Evolutionary conservation across 1,284 basidiomycete species (phyloP).

Genomic region (Apiotrichum veenhuisii): DNA sequence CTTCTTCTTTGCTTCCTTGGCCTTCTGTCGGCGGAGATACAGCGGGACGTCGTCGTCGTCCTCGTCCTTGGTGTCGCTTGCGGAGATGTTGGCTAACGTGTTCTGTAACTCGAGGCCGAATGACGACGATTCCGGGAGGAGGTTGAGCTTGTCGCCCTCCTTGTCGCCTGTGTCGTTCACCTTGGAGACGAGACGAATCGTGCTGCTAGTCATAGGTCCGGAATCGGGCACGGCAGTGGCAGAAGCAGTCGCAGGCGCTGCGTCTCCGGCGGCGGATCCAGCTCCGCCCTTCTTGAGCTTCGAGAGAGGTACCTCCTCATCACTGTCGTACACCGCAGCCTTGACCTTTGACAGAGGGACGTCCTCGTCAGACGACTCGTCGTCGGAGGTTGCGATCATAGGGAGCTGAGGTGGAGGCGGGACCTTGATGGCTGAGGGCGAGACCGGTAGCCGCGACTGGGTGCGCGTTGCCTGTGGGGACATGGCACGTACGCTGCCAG

Average conservation of each 20-base stretch:
- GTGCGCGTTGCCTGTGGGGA: constrained; percentile 5
- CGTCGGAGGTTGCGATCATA: not conserved
- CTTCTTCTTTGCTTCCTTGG: not conserved
- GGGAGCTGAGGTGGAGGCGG: not conserved
- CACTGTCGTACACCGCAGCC: constrained; percentile 27
- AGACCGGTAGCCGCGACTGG: not conserved
- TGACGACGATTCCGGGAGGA: not conserved
- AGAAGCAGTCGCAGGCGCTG: too few species aligned
- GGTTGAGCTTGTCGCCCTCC: not conserved
- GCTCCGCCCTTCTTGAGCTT: constrained; percentile 12
- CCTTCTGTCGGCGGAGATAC: constrained; percentile 10
- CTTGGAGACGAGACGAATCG: not conserved
- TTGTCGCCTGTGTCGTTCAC: not conserved
- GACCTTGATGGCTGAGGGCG: constrained; percentile 1
- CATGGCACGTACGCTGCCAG: not conserved
- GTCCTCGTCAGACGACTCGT: constrained; percentile 26
- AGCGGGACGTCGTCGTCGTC: constrained; percentile 37
- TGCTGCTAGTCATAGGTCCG: not conserved
- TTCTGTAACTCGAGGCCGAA: not conserved
- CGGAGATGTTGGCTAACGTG: not conserved
- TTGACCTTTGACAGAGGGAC: constrained; percentile 28
- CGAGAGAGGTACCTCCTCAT: constrained; percentile 44
- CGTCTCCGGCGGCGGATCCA: too few species aligned
- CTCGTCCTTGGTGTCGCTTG: constrained; percentile 6
- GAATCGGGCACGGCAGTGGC: not conserved